These are phyloP conservation scores for Megacollybia marginata DNA, from an alignment of 768 basidiomycete species.

Conservation along the genomic window DNA sequence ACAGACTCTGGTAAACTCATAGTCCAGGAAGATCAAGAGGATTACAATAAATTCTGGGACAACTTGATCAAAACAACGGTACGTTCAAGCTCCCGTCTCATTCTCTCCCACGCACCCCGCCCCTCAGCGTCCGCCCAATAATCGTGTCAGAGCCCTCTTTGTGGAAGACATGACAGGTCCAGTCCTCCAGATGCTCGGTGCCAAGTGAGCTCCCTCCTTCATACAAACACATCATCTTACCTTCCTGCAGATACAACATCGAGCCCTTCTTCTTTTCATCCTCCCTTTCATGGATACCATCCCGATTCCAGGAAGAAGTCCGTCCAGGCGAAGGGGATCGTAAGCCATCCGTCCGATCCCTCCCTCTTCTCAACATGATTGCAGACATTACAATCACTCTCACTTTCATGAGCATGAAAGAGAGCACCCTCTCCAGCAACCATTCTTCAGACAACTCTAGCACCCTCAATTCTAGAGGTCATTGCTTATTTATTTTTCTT, in stretches of 20 bases:
- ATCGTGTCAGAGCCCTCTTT: slow-evolving; percentile 44
- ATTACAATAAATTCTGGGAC: slow-evolving; percentile 27
- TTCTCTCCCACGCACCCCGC: neutral
- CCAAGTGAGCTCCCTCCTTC: slow-evolving; percentile 28
- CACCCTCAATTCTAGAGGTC: neutral
- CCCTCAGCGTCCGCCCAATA: slow-evolving; percentile 22
- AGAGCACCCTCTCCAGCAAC: slow-evolving; percentile 12
- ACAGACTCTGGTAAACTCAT: slow-evolving; percentile 17
- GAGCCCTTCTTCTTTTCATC: slow-evolving; percentile 65
- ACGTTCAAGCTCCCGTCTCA: slow-evolving; percentile 8
- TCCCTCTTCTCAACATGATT: neutral
- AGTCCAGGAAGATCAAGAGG: slow-evolving; percentile 12
- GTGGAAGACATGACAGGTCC: slow-evolving; percentile 42
- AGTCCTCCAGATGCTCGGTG: slow-evolving; percentile 49
- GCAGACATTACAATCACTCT: slow-evolving; percentile 51
- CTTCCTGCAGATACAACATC: slow-evolving; percentile 34
- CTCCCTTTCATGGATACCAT: slow-evolving; percentile 60
- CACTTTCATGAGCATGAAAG: slow-evolving; percentile 39
- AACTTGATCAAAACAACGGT: slow-evolving; percentile 26
- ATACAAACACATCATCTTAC: too few relatives aligned
- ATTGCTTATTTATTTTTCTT: neutral
- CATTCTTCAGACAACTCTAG: neutral
- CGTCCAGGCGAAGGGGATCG: slow-evolving; percentile 38
- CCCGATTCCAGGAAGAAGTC: slow-evolving; percentile 50
- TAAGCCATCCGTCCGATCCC: slow-evolving; percentile 20